Conservation (phyloP, 805 yeast species). For the Maudiozyma barnettii region DNA sequence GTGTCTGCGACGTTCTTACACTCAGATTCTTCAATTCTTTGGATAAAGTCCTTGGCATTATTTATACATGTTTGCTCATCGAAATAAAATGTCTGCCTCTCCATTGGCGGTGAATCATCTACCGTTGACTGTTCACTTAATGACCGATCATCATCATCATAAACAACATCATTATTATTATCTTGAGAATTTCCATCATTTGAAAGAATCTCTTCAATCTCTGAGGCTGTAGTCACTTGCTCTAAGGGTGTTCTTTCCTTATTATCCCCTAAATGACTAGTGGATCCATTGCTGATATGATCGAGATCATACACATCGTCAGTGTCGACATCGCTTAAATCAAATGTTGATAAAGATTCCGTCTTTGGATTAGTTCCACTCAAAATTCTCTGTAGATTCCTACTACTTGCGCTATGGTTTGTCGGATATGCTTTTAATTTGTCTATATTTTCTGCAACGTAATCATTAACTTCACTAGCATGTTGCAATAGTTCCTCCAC, state of each 20-base stretch:
- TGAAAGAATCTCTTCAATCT: slow-evolving; percentile 1
- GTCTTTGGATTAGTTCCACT: slow-evolving; percentile 14
- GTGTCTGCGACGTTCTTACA: not conserved
- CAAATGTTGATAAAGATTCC: slow-evolving; percentile 25
- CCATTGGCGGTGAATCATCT: not conserved
- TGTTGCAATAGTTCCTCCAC: slow-evolving; percentile 20
- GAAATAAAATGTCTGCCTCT: slow-evolving; percentile 1
- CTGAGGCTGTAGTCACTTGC: slow-evolving; percentile 1
- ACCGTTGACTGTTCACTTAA: not conserved
- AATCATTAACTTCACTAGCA: slow-evolving; percentile 15
- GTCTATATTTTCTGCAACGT: slow-evolving; percentile 15
- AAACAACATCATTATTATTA: not conserved
- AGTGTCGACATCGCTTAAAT: slow-evolving; percentile 19
- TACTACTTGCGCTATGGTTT: slow-evolving; percentile 3
- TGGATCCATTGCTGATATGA: not conserved
- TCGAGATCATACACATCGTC: slow-evolving; percentile 9
- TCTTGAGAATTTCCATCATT: not conserved
- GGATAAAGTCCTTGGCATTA: not conserved
- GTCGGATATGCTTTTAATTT: slow-evolving; percentile 9
- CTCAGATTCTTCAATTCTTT: not conserved
- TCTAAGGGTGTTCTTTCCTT: not conserved
- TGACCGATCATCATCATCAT: not conserved
- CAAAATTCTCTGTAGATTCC: slow-evolving; percentile 6
- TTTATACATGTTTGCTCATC: slow-evolving; percentile 4
- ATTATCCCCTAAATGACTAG: not conserved